Conservation (phyloP, 1,284 basidiomycete genomes). For the Ustilago shanxiensis region DNA sequence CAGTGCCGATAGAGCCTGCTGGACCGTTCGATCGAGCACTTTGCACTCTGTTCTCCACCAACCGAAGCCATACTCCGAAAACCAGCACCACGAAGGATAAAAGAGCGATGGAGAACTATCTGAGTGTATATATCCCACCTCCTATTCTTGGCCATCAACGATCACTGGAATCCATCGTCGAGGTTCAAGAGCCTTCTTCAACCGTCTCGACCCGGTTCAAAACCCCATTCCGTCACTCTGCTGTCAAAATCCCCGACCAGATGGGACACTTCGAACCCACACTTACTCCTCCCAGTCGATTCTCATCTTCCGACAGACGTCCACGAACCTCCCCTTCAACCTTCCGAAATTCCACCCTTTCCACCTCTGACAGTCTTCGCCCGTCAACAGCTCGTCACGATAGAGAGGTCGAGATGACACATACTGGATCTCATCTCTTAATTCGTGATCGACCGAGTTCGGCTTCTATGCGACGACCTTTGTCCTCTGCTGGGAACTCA, state of each 20-base stretch:
- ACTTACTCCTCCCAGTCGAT: background rate
- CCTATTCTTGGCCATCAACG: conserved; percentile 7
- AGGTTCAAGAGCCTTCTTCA: conserved; percentile 31
- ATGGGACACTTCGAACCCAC: background rate
- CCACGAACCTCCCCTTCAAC: background rate
- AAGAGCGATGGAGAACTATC: background rate
- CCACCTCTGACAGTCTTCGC: background rate
- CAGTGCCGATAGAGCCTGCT: background rate
- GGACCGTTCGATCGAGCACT: background rate
- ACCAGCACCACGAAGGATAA: background rate
- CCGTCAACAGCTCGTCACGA: conserved; percentile 29
- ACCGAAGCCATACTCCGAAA: background rate
- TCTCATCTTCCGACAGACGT: background rate
- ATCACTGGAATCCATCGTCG: conserved; percentile 40
- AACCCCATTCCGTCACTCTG: background rate
- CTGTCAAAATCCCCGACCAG: background rate
- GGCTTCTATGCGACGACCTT: conserved; percentile 14
- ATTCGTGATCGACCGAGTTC: conserved; percentile 26
- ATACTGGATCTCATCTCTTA: conserved; percentile 25
- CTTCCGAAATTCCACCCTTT: background rate
- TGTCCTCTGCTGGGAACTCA: conserved; percentile 21
- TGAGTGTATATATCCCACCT: background rate
- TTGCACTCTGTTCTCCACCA: background rate
- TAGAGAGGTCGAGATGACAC: conserved; percentile 35
- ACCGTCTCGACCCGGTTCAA: background rate